phyloP scores from a whole-genome alignment of 371 early-diverging fungal species.

The Lichtheimia corymbifera region DNA sequence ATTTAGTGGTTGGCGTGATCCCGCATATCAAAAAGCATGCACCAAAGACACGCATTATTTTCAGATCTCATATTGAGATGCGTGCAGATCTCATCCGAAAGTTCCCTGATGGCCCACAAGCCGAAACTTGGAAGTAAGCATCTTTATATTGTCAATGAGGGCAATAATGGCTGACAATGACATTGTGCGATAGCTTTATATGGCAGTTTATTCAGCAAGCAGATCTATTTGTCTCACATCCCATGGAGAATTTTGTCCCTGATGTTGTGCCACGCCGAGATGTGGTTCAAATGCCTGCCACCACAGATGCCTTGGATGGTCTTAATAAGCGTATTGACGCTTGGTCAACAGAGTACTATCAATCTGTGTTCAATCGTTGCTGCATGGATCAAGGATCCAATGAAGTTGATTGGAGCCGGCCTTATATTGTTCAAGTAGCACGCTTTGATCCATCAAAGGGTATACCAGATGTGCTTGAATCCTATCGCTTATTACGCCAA shows the following conservation, averaged over 20 bases:
- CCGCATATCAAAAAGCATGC: slow-evolving; percentile 73
- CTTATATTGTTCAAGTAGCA: slow-evolving; percentile 86
- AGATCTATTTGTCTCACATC: slow-evolving; percentile 82
- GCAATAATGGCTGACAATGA: neutral
- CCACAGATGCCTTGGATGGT: slow-evolving; percentile 76
- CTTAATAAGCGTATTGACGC: slow-evolving; percentile 67
- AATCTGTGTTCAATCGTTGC: slow-evolving; percentile 76
- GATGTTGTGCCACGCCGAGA: slow-evolving; percentile 63
- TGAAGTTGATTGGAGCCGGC: slow-evolving; percentile 61
- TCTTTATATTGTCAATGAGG: neutral
- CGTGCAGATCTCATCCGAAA: slow-evolving; percentile 70
- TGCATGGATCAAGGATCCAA: slow-evolving; percentile 71
- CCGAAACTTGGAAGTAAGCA: slow-evolving; percentile 62
- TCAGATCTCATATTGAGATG: slow-evolving; percentile 88
- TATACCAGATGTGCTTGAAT: slow-evolving; percentile 75
- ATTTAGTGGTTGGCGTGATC: slow-evolving; percentile 70
- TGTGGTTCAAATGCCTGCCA: slow-evolving; percentile 73
- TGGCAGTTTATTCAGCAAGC: slow-evolving; percentile 73
- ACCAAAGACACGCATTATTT: slow-evolving; percentile 73
- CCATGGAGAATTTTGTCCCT: slow-evolving; percentile 75
- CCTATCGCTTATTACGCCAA: slow-evolving; percentile 66
- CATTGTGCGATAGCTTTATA: slow-evolving; percentile 50
- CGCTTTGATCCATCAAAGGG: slow-evolving; percentile 94
- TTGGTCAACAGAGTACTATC: slow-evolving; percentile 66
- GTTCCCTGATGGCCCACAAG: slow-evolving; percentile 57